Evolutionary conservation across 2,329 filamentous ascomycete genomes (phyloP).

Genomic region (Sclerotinia trifoliorum): DNA sequence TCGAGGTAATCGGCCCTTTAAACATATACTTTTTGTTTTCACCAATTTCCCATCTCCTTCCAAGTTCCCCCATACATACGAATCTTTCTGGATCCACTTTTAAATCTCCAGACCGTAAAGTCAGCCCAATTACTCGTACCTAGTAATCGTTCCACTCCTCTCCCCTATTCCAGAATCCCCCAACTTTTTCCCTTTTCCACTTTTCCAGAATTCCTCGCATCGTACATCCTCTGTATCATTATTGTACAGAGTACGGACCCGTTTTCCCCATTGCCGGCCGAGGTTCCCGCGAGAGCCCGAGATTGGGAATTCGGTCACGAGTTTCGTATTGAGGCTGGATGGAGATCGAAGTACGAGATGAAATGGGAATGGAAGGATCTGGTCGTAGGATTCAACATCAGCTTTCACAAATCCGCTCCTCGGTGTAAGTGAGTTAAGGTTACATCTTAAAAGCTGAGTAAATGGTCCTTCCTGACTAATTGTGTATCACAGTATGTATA

Average conservation of each 20-base stretch:
- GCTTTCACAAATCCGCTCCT: neutral
- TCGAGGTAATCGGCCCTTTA: constrained; percentile 19
- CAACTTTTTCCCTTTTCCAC: constrained; percentile 6
- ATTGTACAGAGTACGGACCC: too few relatives aligned
- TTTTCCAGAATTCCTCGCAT: neutral
- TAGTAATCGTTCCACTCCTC: too few relatives aligned
- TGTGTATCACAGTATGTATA: neutral
- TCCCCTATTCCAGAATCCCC: neutral
- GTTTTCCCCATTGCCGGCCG: neutral
- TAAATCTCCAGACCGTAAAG: constrained; percentile 11
- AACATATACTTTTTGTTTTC: neutral
- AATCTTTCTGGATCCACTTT: constrained; percentile 6
- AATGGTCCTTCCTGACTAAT: neutral
- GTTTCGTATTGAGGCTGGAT: neutral
- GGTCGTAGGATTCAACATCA: neutral
- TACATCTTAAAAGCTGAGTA: neutral
- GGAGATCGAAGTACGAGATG: neutral
- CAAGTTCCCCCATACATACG: neutral
- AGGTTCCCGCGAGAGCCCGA: neutral
- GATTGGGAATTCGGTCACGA: neutral
- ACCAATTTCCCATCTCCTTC: neutral
- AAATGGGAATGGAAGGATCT: neutral
- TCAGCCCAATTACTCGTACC: neutral
- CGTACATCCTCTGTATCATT: too few relatives aligned
- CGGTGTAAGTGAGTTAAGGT: too few relatives aligned